Conservation (phyloP, 345 rosid species). For the Eucalyptus coolabah region DNA sequence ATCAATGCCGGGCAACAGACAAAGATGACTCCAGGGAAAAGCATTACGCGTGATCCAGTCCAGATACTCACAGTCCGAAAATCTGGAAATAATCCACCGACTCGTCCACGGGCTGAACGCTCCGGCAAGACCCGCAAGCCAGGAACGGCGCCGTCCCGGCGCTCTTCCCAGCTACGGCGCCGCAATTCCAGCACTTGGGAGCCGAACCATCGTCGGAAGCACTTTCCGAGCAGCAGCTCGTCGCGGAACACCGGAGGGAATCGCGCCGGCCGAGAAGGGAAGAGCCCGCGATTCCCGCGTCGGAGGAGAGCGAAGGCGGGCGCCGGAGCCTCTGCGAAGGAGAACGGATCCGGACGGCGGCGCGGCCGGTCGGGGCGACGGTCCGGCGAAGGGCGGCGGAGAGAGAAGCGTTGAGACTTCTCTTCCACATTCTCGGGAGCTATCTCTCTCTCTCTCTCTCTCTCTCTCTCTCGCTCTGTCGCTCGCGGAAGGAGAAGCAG, state of each 20-base stretch:
- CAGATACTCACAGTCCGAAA: slow-evolving; percentile 59
- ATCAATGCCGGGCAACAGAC: neutral
- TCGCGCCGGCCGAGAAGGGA: neutral
- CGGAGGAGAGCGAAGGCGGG: slow-evolving; percentile 4
- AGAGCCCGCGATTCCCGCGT: neutral
- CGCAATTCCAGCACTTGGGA: slow-evolving; percentile 70
- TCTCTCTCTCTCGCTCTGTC: neutral
- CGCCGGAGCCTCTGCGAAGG: neutral
- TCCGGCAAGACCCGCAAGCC: slow-evolving; percentile 53
- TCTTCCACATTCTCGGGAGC: slow-evolving; percentile 19
- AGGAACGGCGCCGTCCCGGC: slow-evolving; percentile 26
- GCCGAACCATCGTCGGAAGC: neutral
- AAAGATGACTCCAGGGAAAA: neutral
- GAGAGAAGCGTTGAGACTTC: slow-evolving; percentile 26
- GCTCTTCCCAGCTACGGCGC: slow-evolving; percentile 2
- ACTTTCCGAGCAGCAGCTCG: slow-evolving; percentile 8
- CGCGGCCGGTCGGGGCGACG: neutral
- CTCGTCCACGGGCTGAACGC: slow-evolving; percentile 74
- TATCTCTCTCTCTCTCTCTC: neutral
- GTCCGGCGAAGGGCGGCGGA: slow-evolving; percentile 5
- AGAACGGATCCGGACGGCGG: neutral
- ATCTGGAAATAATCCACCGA: slow-evolving; percentile 71
- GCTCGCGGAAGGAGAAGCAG: neutral
- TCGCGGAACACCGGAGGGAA: slow-evolving; percentile 1
- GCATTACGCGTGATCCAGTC: neutral